These are phyloP conservation scores for Rhododendron mucronatum DNA, from an alignment of 148 eudicot species.

Conservation along the genomic window DNA sequence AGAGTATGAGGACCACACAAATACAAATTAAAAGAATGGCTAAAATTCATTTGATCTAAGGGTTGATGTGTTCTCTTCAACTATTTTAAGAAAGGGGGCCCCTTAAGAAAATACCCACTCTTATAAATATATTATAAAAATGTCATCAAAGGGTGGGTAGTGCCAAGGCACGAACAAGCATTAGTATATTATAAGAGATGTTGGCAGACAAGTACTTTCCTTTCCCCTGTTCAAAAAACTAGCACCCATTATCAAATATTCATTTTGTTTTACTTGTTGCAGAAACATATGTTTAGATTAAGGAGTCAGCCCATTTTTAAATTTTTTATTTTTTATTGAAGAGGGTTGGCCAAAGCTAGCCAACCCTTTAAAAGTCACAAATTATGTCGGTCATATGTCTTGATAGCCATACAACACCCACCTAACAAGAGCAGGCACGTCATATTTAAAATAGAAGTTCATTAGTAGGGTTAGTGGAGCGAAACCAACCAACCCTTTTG, in stretches of 20 bases:
- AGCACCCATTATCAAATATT: neutral
- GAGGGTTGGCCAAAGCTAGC: slow-evolving; percentile 73
- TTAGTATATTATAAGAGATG: neutral
- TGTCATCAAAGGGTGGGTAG: too few species aligned
- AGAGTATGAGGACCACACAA: too few species aligned
- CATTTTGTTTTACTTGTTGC: neutral
- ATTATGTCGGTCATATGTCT: slow-evolving; percentile 97
- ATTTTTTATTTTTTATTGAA: too few species aligned
- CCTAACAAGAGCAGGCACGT: slow-evolving; percentile 55
- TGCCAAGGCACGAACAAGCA: too few species aligned
- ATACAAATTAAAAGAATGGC: too few species aligned
- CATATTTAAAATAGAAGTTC: slow-evolving; percentile 44
- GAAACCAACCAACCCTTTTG: too few species aligned
- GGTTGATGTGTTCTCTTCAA: too few species aligned
- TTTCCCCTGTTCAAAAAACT: neutral
- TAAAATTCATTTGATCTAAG: too few species aligned
- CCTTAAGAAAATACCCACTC: too few species aligned
- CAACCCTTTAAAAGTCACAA: slow-evolving; percentile 63
- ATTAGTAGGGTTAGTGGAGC: too few species aligned
- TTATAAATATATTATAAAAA: too few species aligned
- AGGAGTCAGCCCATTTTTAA: neutral
- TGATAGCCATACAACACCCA: slow-evolving; percentile 93
- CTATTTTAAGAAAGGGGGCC: too few species aligned
- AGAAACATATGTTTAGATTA: neutral
- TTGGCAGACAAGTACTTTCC: neutral